These are phyloP conservation scores for Saccharomycopsis olivae DNA, from an alignment of 805 yeast genomes.

Conservation along the genomic window DNA sequence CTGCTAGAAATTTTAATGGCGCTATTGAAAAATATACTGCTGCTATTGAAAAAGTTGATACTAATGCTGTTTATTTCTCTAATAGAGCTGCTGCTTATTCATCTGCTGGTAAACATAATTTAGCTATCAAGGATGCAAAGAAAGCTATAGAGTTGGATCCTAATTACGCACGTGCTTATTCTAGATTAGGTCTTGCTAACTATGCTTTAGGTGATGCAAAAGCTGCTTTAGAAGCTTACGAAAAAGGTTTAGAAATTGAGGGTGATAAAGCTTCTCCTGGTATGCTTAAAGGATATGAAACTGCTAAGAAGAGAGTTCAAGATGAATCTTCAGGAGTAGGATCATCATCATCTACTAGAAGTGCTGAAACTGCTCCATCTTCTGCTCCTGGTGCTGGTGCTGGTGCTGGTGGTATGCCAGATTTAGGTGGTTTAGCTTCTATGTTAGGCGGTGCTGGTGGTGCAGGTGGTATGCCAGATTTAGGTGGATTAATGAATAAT, in stretches of 20 bases:
- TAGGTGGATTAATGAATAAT: slow-evolving; percentile 66
- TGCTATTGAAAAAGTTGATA: slow-evolving; percentile 59
- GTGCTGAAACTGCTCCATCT: slow-evolving; percentile 23
- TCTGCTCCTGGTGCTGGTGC: too few relatives aligned
- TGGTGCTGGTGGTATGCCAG: slow-evolving; percentile 53
- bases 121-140: slow-evolving; percentile 78
- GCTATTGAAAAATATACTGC: slow-evolving; percentile 76
- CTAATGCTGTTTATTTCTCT: slow-evolving; percentile 76
- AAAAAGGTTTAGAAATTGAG: slow-evolving; percentile 77
- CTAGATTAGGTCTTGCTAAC: slow-evolving; percentile 88
- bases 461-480: slow-evolving; percentile 62
- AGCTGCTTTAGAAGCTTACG: slow-evolving; percentile 85
- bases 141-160: slow-evolving; percentile 73
- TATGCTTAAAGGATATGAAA: slow-evolving; percentile 87
- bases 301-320: slow-evolving; percentile 81
- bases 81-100: slow-evolving; percentile 97
- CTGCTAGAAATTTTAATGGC: slow-evolving; percentile 53
- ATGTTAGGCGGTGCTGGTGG: slow-evolving; percentile 57
- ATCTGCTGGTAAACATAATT: slow-evolving; percentile 58
- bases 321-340: slow-evolving; percentile 48
- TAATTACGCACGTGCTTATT: slow-evolving; percentile 80
- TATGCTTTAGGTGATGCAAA: slow-evolving; percentile 91
- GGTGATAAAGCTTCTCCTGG: slow-evolving; percentile 79
- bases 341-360: slow-evolving; percentile 13
- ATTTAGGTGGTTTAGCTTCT: slow-evolving; percentile 43